phyloP scores from a whole-genome alignment of 257 asterid species.

The Osmanthus fragrans region DNA sequence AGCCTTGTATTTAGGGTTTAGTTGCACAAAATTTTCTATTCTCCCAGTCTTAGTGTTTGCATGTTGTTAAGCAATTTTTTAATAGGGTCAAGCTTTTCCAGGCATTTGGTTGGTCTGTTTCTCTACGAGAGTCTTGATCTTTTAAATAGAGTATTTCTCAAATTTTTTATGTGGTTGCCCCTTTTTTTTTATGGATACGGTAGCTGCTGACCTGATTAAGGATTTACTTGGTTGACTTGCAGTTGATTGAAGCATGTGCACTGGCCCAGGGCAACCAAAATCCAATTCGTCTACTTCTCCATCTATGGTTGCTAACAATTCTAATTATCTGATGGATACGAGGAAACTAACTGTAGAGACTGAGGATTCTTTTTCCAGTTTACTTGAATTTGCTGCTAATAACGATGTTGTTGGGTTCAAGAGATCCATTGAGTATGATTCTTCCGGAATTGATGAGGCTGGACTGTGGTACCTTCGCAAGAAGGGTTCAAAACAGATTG shows the following conservation, averaged over 20 bases:
- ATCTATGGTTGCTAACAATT: slow-evolving; percentile 20
- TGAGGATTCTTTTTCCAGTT: slow-evolving; percentile 70
- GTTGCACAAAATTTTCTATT: not conserved
- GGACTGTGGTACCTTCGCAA: slow-evolving; percentile 79
- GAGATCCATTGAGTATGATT: slow-evolving; percentile 62
- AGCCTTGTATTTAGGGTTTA: not conserved
- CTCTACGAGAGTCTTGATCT: not conserved
- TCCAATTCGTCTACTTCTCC: slow-evolving; percentile 29
- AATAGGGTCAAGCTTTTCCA: not conserved
- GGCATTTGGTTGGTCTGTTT: not conserved
- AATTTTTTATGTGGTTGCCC: not conserved
- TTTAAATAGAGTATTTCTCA: not conserved
- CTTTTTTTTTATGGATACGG: not conserved
- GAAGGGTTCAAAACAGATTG: slow-evolving; percentile 66
- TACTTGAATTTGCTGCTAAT: slow-evolving; percentile 87
- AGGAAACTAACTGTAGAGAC: slow-evolving; percentile 55
- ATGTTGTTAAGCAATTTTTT: not conserved
- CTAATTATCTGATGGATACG: slow-evolving; percentile 38
- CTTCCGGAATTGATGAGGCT: slow-evolving; percentile 65
- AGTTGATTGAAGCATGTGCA: slow-evolving; percentile 54
- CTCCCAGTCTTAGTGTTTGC: not conserved
- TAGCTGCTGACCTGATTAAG: slow-evolving; percentile 17
- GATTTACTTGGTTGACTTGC: slow-evolving; percentile 30
- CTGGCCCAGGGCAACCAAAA: slow-evolving; percentile 45
- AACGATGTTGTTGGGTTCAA: slow-evolving; percentile 70